Evolutionary conservation across 805 yeast genomes (phyloP), one percentile per base, ranked within the genome.

Genomic region (Brettanomyces bruxellensis): DNA sequence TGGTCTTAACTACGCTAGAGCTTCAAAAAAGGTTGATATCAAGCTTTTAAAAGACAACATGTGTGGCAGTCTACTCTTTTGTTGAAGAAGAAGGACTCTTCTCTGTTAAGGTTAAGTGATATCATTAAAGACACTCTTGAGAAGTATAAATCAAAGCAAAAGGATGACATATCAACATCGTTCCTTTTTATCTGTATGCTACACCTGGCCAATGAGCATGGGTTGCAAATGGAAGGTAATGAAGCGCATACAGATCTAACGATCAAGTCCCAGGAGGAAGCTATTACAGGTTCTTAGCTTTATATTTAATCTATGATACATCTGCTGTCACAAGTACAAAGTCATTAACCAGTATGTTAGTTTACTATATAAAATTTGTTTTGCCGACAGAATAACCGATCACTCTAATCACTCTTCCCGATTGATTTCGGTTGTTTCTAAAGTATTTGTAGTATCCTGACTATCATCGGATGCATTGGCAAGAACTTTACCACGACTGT

Each of bases 121-220:
- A 45, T 58, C 28, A 59, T 57, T n/a, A 50, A 50, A 18, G 56
- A 54, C n/a, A 59, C 64, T 9, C 51, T 53, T 22, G 42, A 47
- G n/a, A 68, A 70, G 59, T 88, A 89, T 58, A 69, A 76, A 0
- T 63, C 68, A 7, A 79, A 76, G 42, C 75, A 79, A 41, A 67
- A 71, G 53, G 73, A 72, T 43, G 95, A 88, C 45, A 64, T 89
- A 6, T 83, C 95, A 1, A 87, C 95, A 1, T 83, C 95, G 63
- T 85, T 85, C 61, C 85, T 86, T 57, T 88, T 88, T 55, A 86
- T 88, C 48, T 85, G 95, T 55, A 65, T 87, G 56, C 65, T 88
- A 34, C 96, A 88, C 65, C 68, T 88, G 52, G 95, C 95, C 12
- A 88, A 89, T 59, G 96, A 88, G 60, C 81, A 85, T 56, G 91